These are phyloP conservation scores for Camellia lanceoleosa DNA, from an alignment of 148 eudicot genomes.

Conservation along the genomic window DNA sequence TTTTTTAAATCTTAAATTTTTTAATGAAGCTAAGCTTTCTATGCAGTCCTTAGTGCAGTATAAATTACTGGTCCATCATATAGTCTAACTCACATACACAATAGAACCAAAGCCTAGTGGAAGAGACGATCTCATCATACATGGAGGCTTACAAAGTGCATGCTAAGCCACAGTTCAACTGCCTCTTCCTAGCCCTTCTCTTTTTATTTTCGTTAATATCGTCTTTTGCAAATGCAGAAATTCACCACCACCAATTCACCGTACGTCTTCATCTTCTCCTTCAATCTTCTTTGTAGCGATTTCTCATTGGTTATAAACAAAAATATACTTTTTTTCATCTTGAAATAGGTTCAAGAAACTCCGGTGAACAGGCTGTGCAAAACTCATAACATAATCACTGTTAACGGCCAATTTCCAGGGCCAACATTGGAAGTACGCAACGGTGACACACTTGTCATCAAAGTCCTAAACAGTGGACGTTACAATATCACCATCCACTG, in stretches of 20 bases:
- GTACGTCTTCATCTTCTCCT: conserved; percentile 33
- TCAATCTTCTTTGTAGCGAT: neutral
- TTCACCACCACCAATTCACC: conserved; percentile 52
- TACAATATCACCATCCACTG: conserved; percentile 82
- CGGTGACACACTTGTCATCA: conserved; percentile 70
- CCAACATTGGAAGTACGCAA: conserved; percentile 64
- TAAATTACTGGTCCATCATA: conserved; percentile 14
- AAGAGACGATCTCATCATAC: neutral
- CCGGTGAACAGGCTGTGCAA: conserved; percentile 71
- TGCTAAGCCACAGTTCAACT: neutral
- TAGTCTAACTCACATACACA: neutral
- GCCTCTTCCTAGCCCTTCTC: conserved; percentile 33
- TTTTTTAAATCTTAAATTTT: no score
- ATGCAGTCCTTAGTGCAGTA: neutral
- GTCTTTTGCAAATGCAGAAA: conserved; percentile 49
- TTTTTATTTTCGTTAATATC: conserved; percentile 30
- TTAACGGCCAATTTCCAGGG: conserved; percentile 90
- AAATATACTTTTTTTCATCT: neutral
- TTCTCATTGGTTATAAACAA: neutral
- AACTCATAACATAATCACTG: conserved; percentile 57
- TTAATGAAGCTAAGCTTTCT: neutral
- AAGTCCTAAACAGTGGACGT: conserved; percentile 58
- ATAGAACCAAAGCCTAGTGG: neutral
- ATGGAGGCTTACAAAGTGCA: conserved; percentile 33
- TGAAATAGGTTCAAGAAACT: conserved; percentile 61